Evolutionary conservation across 2,329 filamentous ascomycete genomes (phyloP), one percentile per base, ranked within the genome.

Genomic region (Diaporthe sp.): DNA sequence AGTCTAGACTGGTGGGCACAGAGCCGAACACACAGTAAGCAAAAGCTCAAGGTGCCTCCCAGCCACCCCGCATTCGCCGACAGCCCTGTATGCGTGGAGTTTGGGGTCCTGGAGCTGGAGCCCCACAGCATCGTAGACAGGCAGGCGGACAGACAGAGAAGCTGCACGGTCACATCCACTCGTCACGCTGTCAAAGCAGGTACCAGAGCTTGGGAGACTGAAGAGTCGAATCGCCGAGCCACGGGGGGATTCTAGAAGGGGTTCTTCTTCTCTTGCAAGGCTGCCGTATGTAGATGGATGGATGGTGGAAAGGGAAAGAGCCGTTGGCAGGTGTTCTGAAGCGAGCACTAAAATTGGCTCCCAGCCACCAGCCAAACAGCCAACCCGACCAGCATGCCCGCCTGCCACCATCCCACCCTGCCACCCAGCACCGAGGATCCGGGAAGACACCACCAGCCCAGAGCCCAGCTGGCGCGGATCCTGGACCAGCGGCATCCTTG

Each of bases 321-420:
- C 34, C 10, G 46, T 25, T 53, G 28, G 62, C 22, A 68, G 46
- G 42, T 9, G 17, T 39, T 39, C 58, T 42, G 62, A 15, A 13
- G 61, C 49, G 49, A 55, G 49, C 65, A 42, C 65, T 55, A 55
- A 55, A 70, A 70, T 42, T 70, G 65, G 65, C 65, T 55, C 65
- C 65, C 65, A 70, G 65, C 65, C 65, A 70, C 65, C 42, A 46
- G 25, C 39, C 60, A 15, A 12, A 17, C 37, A 61, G 7, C 44
- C 44, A 31, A 62, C 8, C 60, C 7, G 10, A 10, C 60, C 61
- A 34, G 42, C 37, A 17, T 10, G 7, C 37, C 37, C 10, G 37
- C 37, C 58, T 44, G 58, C 58, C 62, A 34, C 42, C 25, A 28
- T 28, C 25, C 6, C n/a, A 49, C 17, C 28, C 55, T 31, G 28